Evolutionary conservation across 2,329 filamentous ascomycete genomes (phyloP).

Genomic region (Colletotrichum spaethianum): DNA sequence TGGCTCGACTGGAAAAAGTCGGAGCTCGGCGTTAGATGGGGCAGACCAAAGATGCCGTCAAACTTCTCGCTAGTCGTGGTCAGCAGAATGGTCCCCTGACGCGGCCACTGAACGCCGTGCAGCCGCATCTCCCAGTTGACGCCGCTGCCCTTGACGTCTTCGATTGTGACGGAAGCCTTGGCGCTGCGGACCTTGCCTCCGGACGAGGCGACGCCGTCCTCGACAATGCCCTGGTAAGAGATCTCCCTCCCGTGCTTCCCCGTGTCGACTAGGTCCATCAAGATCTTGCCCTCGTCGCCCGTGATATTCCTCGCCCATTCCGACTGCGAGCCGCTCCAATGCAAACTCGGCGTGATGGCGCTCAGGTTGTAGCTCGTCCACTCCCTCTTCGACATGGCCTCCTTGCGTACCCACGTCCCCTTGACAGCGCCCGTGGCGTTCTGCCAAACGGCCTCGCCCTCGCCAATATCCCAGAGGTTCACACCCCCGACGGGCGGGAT

Average conservation of each 20-base stretch:
- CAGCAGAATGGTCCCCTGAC: constrained; percentile 83
- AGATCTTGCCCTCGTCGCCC: constrained; percentile 77
- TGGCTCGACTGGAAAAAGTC: constrained; percentile 72
- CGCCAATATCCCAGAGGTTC: constrained; percentile 55
- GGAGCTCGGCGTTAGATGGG: constrained; percentile 79
- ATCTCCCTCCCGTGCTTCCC: constrained; percentile 62
- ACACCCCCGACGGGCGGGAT: constrained; percentile 57
- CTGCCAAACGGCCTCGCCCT: constrained; percentile 72
- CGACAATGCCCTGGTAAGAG: constrained; percentile 58
- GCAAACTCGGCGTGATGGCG: constrained; percentile 73
- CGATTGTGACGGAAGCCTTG: constrained; percentile 77
- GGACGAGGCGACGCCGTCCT: constrained; percentile 53
- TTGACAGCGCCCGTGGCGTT: constrained; percentile 84
- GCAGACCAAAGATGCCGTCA: constrained; percentile 89
- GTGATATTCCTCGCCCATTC: constrained; percentile 88
- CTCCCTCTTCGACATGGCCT: constrained; percentile 60
- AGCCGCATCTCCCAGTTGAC: constrained; percentile 85
- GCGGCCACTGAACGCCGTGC: constrained; percentile 88
- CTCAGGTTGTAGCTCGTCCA: constrained; percentile 74
- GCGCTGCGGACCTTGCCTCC: constrained; percentile 77
- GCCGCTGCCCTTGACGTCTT: constrained; percentile 78
- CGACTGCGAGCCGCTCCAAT: constrained; percentile 71
- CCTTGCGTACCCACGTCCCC: constrained; percentile 80
- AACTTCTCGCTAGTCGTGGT: constrained; percentile 96
- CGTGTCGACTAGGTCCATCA: constrained; percentile 71